phyloP scores from a whole-genome alignment of 2,329 filamentous ascomycete species.

The Aspergillus texensis region DNA sequence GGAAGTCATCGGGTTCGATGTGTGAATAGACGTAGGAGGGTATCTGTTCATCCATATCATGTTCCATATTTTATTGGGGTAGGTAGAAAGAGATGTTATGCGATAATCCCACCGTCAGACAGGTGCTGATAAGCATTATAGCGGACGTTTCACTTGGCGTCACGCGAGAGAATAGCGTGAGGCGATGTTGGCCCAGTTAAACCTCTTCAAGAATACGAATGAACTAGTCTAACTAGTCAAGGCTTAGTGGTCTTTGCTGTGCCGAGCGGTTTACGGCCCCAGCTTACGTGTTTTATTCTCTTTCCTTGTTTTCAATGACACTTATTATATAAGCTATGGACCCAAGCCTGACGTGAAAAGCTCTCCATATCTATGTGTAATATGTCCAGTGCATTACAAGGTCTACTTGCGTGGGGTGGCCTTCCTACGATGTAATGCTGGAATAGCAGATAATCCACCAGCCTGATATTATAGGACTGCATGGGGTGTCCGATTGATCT shows the following conservation, averaged over 20 bases:
- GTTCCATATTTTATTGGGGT: neutral
- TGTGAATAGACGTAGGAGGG: neutral
- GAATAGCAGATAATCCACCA: too few species aligned
- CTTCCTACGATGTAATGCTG: too few species aligned
- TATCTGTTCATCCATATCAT: fast-evolving
- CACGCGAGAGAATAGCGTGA: neutral
- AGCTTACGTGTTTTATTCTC: too few species aligned
- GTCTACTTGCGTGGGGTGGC: neutral
- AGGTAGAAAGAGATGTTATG: fast-evolving
- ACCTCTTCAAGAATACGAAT: too few species aligned
- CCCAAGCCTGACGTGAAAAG: too few species aligned
- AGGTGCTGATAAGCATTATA: neutral
- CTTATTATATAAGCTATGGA: neutral
- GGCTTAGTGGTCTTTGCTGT: neutral
- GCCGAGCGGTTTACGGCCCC: too few species aligned
- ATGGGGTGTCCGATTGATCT: too few species aligned
- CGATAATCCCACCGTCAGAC: neutral
- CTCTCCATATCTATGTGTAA: neutral
- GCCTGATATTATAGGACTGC: too few species aligned
- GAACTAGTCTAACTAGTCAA: neutral
- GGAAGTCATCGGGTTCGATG: neutral
- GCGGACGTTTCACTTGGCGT: neutral
- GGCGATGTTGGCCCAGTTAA: neutral
- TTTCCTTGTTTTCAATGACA: too few species aligned
- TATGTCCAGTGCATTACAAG: fast-evolving